phyloP scores from a whole-genome alignment of 2,329 filamentous ascomycete species.

The Talaromyces sp. region DNA sequence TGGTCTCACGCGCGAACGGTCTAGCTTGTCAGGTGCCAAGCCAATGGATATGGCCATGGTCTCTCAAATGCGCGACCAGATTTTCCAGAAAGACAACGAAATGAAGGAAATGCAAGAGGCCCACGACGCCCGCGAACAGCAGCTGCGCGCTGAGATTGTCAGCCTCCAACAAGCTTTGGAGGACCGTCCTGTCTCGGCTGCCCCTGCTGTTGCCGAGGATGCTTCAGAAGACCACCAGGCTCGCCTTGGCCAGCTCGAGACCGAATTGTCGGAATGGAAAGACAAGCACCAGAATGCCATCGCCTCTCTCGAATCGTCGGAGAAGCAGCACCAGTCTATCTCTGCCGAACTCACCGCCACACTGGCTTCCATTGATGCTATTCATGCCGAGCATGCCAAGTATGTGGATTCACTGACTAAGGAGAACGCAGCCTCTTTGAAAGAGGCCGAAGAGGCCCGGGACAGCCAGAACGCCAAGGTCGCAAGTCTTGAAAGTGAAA shows the following conservation, averaged over 20 bases:
- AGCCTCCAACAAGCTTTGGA: conserved; percentile 56
- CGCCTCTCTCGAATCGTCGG: conserved; percentile 64
- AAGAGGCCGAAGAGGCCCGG: conserved; percentile 47
- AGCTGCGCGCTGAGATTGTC: conserved; percentile 67
- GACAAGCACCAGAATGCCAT: conserved; percentile 67
- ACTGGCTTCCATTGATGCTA: conserved; percentile 49
- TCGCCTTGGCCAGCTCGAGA: conserved; percentile 62
- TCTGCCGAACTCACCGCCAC: conserved; percentile 70
- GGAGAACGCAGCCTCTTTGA: conserved; percentile 37
- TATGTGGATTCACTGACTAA: conserved; percentile 23
- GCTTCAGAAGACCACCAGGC: conserved; percentile 42
- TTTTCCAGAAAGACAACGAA: conserved; percentile 79
- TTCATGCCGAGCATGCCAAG: conserved; percentile 38
- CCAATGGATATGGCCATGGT: conserved; percentile 90
- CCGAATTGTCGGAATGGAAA: conserved; percentile 71
- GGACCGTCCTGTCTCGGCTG: conserved; percentile 5
- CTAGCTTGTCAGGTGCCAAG: conserved; percentile 73
- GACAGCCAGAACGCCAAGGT: conserved; percentile 57
- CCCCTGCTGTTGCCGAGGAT: not conserved
- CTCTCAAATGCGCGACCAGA: conserved; percentile 77
- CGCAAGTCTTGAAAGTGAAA: conserved; percentile 62
- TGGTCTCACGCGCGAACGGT: conserved; percentile 85
- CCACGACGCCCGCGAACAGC: conserved; percentile 68
- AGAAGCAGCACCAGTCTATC: conserved; percentile 66
- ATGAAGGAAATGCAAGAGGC: conserved; percentile 68